Base-by-base conservation (phyloP, 306 rosid species). In the Hippophae gyantsensis region DNA sequence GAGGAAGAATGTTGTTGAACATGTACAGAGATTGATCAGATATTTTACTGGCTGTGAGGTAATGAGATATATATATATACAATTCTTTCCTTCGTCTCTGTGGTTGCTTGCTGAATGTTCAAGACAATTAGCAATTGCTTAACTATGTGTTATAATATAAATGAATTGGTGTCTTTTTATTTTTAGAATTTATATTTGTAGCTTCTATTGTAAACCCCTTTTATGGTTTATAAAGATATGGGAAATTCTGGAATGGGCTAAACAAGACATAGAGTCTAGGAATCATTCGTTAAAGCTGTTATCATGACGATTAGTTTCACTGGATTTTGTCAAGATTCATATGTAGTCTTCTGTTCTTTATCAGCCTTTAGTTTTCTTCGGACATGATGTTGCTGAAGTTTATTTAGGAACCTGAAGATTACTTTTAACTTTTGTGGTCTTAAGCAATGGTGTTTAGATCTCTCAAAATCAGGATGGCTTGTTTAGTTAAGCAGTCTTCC, bases 41-140 rank as follows among this genome's bases (percentile, higher is more conserved):
- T 58, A 48, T 46, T 27, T 43, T 62, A 51, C 63, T 26, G 60
- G 69, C 38, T 79, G 71, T 67, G 63, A 72, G 84, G 84, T 79
- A 59, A 64, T 42, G 14, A 13, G 5, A 44, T 25, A 0, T 10
- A 42, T 32, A 42, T 32, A 6, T 10, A 23, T 42, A 46, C 18
- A 6, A 5, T 42, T 49, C 38, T 14, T 56, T 12, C 9, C 3
- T 26, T 13, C 43, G 8, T 45, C 2, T 7, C 42, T 71, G 13
- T 46, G 13, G 26, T 38, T n/a, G 12, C n/a, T 40, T 32, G 46
- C 45, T 25, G 58, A 8, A 42, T 27, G 41, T 32, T 32, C 38
- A 7, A 13, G 41, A 42, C 11, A 9, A 6, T 43, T 14, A n/a
- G 54, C 52, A 6, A 23, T 12, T 13, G 50, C 18, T 55, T 65